These are phyloP conservation scores for Phaseolus lunatus DNA, from an alignment of 306 rosid species.

Conservation along the genomic window DNA sequence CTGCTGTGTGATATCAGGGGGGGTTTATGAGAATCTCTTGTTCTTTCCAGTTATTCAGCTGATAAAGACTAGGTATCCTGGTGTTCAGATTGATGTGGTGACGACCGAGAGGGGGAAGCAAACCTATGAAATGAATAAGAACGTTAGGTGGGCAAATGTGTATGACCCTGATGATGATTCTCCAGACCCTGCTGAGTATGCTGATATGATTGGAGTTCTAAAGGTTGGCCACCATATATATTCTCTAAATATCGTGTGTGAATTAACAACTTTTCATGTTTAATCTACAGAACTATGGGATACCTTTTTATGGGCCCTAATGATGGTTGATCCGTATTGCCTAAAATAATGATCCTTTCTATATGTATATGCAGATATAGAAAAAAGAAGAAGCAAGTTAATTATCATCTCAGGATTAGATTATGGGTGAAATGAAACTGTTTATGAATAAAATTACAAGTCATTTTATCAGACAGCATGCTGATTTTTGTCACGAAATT, in stretches of 20 bases:
- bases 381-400: background rate
- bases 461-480: background rate
- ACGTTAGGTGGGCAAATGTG: constrained; percentile 81
- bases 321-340: constrained; percentile 4
- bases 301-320: background rate
- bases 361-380: constrained; percentile 12
- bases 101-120: constrained; percentile 80
- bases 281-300: background rate
- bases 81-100: constrained; percentile 74
- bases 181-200: constrained; percentile 82
- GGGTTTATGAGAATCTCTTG: constrained; percentile 83
- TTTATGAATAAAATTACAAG: background rate
- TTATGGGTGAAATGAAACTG: constrained; percentile 18
- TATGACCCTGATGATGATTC: constrained; percentile 75
- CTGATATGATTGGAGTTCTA: constrained; percentile 79
- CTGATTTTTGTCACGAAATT: constrained; percentile 22
- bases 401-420: constrained; percentile 19
- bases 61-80: constrained; percentile 85
- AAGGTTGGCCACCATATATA: constrained; percentile 57
- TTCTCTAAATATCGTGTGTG: constrained; percentile 19
- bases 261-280: constrained; percentile 14
- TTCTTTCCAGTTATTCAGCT: constrained; percentile 80
- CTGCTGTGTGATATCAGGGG: constrained; percentile 82
- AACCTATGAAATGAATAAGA: constrained; percentile 79
- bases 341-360: constrained; percentile 10